These are phyloP conservation scores for Penicillium occitanis DNA, from an alignment of 2,329 filamentous ascomycete genomes.

Conservation along the genomic window DNA sequence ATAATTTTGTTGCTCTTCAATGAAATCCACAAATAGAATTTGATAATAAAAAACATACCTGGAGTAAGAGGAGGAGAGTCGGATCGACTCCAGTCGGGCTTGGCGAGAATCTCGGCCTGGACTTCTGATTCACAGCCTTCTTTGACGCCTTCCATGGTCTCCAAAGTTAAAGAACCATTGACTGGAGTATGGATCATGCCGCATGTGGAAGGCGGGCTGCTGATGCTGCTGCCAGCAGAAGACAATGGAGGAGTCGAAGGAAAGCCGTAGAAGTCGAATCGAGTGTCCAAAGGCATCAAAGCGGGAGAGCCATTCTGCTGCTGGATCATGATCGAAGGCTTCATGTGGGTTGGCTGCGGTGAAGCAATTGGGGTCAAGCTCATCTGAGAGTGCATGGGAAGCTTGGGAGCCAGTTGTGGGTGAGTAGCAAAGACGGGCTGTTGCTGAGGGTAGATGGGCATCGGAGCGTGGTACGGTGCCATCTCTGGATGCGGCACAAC, in stretches of 20 bases:
- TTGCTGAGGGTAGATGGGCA: conserved; percentile 35
- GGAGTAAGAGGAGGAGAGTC: conserved; percentile 86
- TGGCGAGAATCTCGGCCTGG: conserved; percentile 69
- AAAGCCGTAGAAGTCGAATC: conserved; percentile 69
- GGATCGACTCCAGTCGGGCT: conserved; percentile 72
- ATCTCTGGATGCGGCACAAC: conserved; percentile 56
- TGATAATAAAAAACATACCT: conserved; percentile 60
- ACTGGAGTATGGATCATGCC: conserved; percentile 80
- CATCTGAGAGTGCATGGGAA: conserved; percentile 26
- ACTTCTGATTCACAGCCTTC: conserved; percentile 69
- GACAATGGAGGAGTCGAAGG: conserved; percentile 87
- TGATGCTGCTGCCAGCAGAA: conserved; percentile 77
- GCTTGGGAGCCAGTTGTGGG: conserved; percentile 18
- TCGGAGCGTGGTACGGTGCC: conserved; percentile 45
- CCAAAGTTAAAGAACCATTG: conserved; percentile 74
- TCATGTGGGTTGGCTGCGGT: conserved; percentile 70
- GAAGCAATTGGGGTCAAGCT: conserved; percentile 69
- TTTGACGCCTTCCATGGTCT: conserved; percentile 67
- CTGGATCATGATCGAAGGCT: conserved; percentile 69
- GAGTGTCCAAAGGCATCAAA: conserved; percentile 69
- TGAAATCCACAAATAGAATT: conserved; percentile 14
- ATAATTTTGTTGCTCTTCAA: not conserved
- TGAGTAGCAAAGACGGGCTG: conserved; percentile 24
- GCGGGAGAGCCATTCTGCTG: conserved; percentile 58
- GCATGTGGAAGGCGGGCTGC: conserved; percentile 75